Conservation (phyloP, 495 filamentous ascomycete species). For the Aspergillus campestris region DNA sequence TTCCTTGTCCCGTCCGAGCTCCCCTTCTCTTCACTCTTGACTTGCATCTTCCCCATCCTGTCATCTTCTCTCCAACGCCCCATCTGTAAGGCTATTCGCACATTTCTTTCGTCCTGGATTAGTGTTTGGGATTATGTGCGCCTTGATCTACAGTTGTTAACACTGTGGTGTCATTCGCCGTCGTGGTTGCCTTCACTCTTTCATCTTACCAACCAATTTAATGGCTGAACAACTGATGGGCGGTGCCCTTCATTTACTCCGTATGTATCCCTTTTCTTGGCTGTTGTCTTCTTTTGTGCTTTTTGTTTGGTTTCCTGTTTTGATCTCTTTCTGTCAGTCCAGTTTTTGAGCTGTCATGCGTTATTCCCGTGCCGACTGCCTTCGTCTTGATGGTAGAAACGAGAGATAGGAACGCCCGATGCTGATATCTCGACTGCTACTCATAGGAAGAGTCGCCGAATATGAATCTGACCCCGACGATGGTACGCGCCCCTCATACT, state of each 20-base stretch:
- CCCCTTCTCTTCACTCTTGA: not conserved
- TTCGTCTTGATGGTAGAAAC: too few species aligned
- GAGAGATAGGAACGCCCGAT: too few species aligned
- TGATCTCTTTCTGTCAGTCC: not conserved
- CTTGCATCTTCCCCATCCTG: not conserved
- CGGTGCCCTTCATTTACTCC: constrained; percentile 31
- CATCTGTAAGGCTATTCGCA: not conserved
- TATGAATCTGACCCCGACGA: constrained; percentile 44
- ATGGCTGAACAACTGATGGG: constrained; percentile 35
- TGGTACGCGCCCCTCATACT: constrained; percentile 28
- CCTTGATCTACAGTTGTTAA: constrained; percentile 21
- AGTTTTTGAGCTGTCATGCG: not conserved
- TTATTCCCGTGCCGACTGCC: too few species aligned
- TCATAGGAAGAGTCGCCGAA: constrained; percentile 25
- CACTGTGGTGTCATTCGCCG: constrained; percentile 22
- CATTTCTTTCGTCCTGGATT: constrained; percentile 7
- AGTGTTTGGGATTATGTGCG: constrained; percentile 41
- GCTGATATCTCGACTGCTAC: too few species aligned
- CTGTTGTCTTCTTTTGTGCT: not conserved
- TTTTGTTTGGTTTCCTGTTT: not conserved
- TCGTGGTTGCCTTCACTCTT: constrained; percentile 16
- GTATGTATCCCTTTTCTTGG: constrained; percentile 19
- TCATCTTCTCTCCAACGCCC: not conserved
- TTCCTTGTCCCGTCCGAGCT: not conserved
- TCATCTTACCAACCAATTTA: constrained; percentile 1